A percentile compares a stretch with the other conserved stretches of the same genome.
These are phyloP conservation scores for Candida patagonica DNA, from an alignment of 805 yeast genomes.

Conservation along the genomic window DNA sequence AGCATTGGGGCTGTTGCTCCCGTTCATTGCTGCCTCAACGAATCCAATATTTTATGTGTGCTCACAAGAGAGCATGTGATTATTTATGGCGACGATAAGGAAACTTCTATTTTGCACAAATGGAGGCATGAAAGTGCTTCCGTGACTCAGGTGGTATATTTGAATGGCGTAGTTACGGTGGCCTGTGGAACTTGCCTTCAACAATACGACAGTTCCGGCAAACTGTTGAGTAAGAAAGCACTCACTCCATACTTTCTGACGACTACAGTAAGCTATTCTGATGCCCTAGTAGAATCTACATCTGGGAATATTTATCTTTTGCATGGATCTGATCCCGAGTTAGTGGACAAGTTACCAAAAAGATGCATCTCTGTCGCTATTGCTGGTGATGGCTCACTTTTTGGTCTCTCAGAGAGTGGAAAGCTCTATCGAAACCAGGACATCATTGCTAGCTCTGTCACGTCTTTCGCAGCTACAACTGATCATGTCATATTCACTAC, in stretches of 20 bases:
- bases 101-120: not conserved
- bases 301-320: conserved; percentile 35
- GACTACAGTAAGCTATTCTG: conserved; percentile 35
- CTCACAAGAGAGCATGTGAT: not conserved
- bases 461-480: conserved; percentile 69
- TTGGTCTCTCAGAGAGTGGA: conserved; percentile 72
- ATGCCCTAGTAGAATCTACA: conserved; percentile 49
- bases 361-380: conserved; percentile 43
- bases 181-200: not conserved
- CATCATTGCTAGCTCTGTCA: conserved; percentile 62
- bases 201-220: not conserved
- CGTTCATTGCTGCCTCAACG: conserved; percentile 1
- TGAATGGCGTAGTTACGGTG: not conserved
- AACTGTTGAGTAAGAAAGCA: not conserved
- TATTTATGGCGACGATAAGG: conserved; percentile 1
- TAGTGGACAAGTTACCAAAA: conserved; percentile 42
- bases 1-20: not conserved
- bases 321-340: not conserved
- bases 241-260: conserved; percentile 28
- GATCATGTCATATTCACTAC: conserved; percentile 74
- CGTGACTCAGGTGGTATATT: not conserved
- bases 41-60: not conserved
- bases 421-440: conserved; percentile 56
- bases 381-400: conserved; percentile 29
- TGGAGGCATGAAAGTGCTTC: not conserved